Percentiles rank a stretch among this genome's conserved stretches.
Evolutionary conservation across 495 filamentous ascomycete species (phyloP).

Genomic region (Lasiosphaeria ovina): DNA sequence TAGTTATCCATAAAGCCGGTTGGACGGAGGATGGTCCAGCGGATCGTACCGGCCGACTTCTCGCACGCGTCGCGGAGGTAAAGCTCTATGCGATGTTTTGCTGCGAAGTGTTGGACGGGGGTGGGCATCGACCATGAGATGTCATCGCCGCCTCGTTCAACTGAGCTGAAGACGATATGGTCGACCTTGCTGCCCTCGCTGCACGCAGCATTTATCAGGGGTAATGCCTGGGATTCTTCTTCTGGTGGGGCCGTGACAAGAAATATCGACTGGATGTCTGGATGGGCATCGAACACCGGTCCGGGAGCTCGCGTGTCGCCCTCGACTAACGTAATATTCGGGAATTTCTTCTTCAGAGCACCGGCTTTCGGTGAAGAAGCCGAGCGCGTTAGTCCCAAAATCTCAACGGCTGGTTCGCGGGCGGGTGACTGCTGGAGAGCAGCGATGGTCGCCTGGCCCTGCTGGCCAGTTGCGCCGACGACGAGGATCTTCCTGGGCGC

Average conservation of each 20-base stretch:
- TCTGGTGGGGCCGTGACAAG: conserved; percentile 47
- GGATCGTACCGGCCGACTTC: conserved; percentile 29
- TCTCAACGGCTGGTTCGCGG: conserved; percentile 45
- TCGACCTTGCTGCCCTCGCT: conserved; percentile 39
- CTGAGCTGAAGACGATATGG: conserved; percentile 64
- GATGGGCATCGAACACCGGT: conserved; percentile 52
- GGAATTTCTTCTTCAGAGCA: conserved; percentile 40
- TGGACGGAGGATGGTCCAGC: conserved; percentile 61
- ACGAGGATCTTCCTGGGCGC: conserved; percentile 37
- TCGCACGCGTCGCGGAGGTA: conserved; percentile 48
- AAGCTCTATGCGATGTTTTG: conserved; percentile 64
- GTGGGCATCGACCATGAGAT: conserved; percentile 56
- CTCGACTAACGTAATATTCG: conserved; percentile 56
- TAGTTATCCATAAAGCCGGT: conserved; percentile 65
- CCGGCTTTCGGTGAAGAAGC: conserved; percentile 51
- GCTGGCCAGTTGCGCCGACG: conserved; percentile 71
- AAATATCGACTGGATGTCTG: conserved; percentile 46
- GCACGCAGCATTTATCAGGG: conserved; percentile 57
- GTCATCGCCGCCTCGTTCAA: conserved; percentile 63
- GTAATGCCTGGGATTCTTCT: conserved; percentile 63
- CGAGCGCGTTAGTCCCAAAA: conserved; percentile 70
- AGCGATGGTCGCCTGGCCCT: conserved; percentile 62
- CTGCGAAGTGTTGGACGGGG: conserved; percentile 58
- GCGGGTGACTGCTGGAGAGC: conserved; percentile 48
- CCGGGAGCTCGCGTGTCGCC: conserved; percentile 54